Evolutionary conservation across 176 grass and related monocot genomes (phyloP).

Genomic region (Musa itinerans): DNA sequence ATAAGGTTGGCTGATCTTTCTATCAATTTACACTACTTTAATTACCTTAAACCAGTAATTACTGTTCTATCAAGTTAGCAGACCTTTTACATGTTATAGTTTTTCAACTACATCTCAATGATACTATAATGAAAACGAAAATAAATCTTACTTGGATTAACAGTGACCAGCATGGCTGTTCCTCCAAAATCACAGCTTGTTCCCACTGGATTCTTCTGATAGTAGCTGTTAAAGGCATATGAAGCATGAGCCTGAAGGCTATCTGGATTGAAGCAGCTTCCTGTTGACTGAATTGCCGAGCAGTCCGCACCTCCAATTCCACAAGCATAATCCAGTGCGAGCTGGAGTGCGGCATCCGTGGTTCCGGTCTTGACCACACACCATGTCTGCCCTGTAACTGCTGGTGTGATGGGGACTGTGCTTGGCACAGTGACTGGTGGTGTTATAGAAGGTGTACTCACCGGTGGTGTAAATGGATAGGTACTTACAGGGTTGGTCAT

Average conservation of each 20-base stretch:
- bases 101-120: no score
- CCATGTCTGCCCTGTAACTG: slow-evolving; percentile 48
- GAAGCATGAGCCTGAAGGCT: slow-evolving; percentile 63
- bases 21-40: not conserved
- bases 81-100: no score
- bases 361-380: slow-evolving; percentile 67
- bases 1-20: not conserved
- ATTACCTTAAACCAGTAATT: no score
- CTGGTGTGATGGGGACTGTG: slow-evolving; percentile 28
- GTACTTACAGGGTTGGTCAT: slow-evolving; percentile 58
- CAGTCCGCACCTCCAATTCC: slow-evolving; percentile 82
- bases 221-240: slow-evolving; percentile 96
- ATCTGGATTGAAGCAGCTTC: slow-evolving; percentile 79
- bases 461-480: slow-evolving; percentile 43
- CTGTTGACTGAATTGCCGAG: slow-evolving; percentile 69
- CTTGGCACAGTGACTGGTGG: slow-evolving; percentile 28
- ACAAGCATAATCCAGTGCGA: slow-evolving; percentile 75
- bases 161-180: slow-evolving; percentile 63
- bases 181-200: slow-evolving; percentile 93
- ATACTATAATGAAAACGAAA: no score
- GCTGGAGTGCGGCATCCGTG: slow-evolving; percentile 39
- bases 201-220: slow-evolving; percentile 66
- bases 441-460: slow-evolving; percentile 34
- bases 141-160: slow-evolving; percentile 72
- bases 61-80: no score